Percentiles rank a stretch among this genome's conserved stretches.
These are phyloP conservation scores for Metarhizium album DNA, from an alignment of 2,329 filamentous ascomycete species.

Conservation along the genomic window DNA sequence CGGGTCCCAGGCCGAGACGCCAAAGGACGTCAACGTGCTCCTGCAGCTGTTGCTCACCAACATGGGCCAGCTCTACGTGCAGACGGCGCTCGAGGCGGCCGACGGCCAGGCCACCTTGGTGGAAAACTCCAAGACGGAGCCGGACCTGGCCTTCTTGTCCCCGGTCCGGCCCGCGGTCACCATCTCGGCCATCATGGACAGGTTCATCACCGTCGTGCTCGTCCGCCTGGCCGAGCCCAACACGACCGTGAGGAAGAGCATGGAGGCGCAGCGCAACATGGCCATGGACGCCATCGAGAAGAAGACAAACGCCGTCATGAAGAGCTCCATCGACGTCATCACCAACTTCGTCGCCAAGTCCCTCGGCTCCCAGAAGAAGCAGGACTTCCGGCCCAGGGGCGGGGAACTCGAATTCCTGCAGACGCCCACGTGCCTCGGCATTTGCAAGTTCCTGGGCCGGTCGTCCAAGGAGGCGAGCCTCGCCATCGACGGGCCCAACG, in stretches of 20 bases:
- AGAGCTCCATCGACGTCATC: conserved; percentile 52
- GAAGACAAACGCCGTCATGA: conserved; percentile 58
- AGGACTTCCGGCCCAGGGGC: conserved; percentile 82
- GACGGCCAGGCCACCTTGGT: conserved; percentile 64
- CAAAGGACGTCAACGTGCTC: conserved; percentile 83
- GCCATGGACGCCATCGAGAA: conserved; percentile 72
- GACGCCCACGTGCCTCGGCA: conserved; percentile 72
- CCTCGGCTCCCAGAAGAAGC: conserved; percentile 70
- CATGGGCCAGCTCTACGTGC: conserved; percentile 74
- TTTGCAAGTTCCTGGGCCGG: conserved; percentile 68
- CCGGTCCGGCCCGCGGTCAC: conserved; percentile 72
- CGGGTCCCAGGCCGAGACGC: conserved; percentile 77
- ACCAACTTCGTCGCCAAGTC: conserved; percentile 66
- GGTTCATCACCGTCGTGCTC: conserved; percentile 81
- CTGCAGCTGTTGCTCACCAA: conserved; percentile 73
- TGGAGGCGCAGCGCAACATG: conserved; percentile 70
- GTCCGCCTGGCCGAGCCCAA: conserved; percentile 83
- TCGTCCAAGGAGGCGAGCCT: conserved; percentile 51
- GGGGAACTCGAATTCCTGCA: conserved; percentile 70
- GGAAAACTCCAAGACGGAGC: conserved; percentile 72
- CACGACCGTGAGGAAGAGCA: conserved; percentile 78
- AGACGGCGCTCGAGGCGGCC: conserved; percentile 58
- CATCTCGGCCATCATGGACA: conserved; percentile 86
- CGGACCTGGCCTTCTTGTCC: conserved; percentile 75
- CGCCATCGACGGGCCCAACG: conserved; percentile 73